Conservation (phyloP, 192 early-diverging fungal species). For the Backusella circina region DNA sequence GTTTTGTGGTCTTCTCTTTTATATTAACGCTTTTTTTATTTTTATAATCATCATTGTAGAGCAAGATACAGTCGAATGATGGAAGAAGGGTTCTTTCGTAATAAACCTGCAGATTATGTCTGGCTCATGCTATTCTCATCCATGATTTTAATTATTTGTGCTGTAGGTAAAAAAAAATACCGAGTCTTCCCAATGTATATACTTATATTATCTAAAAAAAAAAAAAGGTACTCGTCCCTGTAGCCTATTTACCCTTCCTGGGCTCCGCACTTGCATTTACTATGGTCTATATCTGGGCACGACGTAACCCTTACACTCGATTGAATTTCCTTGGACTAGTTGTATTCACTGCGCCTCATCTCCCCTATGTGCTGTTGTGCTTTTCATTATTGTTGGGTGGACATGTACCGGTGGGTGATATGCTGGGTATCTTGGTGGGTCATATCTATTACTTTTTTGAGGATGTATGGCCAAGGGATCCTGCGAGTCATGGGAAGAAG, state of each 20-base stretch:
- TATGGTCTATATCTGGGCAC: slow-evolving; percentile 96
- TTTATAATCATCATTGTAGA: slow-evolving; percentile 31
- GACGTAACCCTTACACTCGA: slow-evolving; percentile 85
- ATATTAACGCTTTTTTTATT: too few relatives aligned
- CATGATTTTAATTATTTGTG: slow-evolving; percentile 26
- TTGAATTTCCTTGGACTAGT: slow-evolving; percentile 92
- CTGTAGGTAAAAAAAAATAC: slow-evolving; percentile 15
- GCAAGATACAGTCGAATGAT: slow-evolving; percentile 86
- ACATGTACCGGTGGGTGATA: slow-evolving; percentile 73
- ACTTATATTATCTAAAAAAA: background rate
- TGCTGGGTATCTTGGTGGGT: slow-evolving; percentile 82
- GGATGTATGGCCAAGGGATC: slow-evolving; percentile 85
- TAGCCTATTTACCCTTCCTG: slow-evolving; percentile 73
- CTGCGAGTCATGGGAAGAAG: slow-evolving; percentile 54
- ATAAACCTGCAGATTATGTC: slow-evolving; percentile 87
- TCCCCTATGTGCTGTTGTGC: slow-evolving; percentile 88
- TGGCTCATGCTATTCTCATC: slow-evolving; percentile 82
- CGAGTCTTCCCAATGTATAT: too few relatives aligned
- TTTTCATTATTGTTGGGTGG: slow-evolving; percentile 81
- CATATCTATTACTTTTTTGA: slow-evolving; percentile 96
- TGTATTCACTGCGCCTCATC: slow-evolving; percentile 85
- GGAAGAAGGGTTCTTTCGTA: slow-evolving; percentile 91
- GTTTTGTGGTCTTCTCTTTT: too few relatives aligned
- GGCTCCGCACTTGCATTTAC: slow-evolving; percentile 79
- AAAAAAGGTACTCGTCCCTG: slow-evolving; percentile 25